Percentiles rank a stretch among this genome's conserved stretches.
Conservation (phyloP, 2,329 filamentous ascomycete species). For the Xylaria sp. region DNA sequence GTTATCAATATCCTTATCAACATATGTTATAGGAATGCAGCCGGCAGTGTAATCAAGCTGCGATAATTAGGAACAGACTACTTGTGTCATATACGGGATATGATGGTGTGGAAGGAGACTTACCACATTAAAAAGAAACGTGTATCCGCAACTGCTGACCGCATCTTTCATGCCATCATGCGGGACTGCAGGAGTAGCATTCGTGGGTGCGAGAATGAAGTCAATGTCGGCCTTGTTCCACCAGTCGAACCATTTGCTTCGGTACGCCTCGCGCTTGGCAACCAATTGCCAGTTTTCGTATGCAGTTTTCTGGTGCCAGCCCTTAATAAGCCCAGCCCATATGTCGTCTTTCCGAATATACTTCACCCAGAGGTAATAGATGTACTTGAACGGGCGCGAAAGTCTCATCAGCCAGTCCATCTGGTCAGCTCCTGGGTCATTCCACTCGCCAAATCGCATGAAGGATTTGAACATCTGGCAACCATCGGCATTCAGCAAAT, state of each 20-base stretch:
- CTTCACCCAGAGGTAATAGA: conserved; percentile 91
- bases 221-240: conserved; percentile 80
- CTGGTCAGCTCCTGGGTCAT: conserved; percentile 80
- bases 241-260: conserved; percentile 83
- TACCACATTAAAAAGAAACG: conserved; percentile 90
- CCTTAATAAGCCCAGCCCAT: conserved; percentile 80
- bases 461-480: conserved; percentile 81
- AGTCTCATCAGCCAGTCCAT: conserved; percentile 79
- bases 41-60: conserved; percentile 87
- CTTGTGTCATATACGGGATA: background rate
- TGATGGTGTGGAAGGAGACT: conserved; percentile 46
- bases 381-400: conserved; percentile 77
- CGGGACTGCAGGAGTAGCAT: conserved; percentile 88
- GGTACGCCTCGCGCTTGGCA: conserved; percentile 78
- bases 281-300: conserved; percentile 87
- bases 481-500: conserved; percentile 86
- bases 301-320: conserved; percentile 78
- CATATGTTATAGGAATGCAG: conserved; percentile 85
- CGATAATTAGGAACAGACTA: conserved; percentile 18
- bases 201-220: conserved; percentile 83
- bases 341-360: conserved; percentile 79
- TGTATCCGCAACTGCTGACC: conserved; percentile 89
- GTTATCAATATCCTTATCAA: conserved; percentile 75
- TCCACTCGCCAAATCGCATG: conserved; percentile 80
- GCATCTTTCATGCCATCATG: conserved; percentile 88